Base-by-base conservation (phyloP, 331 rosid genomes). In the Rhamnella rubrinervis region DNA sequence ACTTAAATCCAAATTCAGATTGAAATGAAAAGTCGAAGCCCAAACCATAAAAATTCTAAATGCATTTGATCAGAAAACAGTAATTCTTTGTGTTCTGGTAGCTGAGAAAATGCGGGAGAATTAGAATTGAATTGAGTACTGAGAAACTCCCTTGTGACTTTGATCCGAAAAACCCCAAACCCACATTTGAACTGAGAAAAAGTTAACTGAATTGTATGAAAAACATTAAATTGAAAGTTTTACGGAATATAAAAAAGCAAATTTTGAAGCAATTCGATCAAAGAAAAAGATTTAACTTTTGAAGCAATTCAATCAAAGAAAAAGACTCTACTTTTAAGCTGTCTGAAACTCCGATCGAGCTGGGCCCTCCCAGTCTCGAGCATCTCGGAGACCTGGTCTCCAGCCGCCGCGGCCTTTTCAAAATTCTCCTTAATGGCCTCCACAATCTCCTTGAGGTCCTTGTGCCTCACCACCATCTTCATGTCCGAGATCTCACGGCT, bases 381-480 rank as follows among this genome's bases (percentile, higher is more conserved):
- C 86, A 95, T 81, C 66, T 87, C 90, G 9, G 99, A 89, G 15
- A 91, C 91, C 73, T 85, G 75, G 61, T 95, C 93, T n/a, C 99
- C 99, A 8, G 93, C 93, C 5, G 63, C 37, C 2, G 99, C 96
- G 0, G 97, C 96, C 40, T 79, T 87, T 6, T 95, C 97, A 53
- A 95, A 95, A 67, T 91, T 83, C 46, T 95, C 92, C 74, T 60
- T 85, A 44, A 95, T 85, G 0, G 99, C 91, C 14, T 89, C 92
- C 55, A 89, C 91, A n/a, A 95, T 95, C 85, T 95, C 99, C 88
- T 79, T 89, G 88, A 95, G 80, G 73, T 95, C 86, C 74, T 64
- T 86, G 61, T 95, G 99, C 70, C 99, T 84, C 64, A 95, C 96
- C 70, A 95, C 95, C 92, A 95, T 83, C 71, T 75, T 91, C 93